Evolutionary conservation across 202 grass and related monocot genomes (phyloP).

Genomic region (Saccharum hybrid): DNA sequence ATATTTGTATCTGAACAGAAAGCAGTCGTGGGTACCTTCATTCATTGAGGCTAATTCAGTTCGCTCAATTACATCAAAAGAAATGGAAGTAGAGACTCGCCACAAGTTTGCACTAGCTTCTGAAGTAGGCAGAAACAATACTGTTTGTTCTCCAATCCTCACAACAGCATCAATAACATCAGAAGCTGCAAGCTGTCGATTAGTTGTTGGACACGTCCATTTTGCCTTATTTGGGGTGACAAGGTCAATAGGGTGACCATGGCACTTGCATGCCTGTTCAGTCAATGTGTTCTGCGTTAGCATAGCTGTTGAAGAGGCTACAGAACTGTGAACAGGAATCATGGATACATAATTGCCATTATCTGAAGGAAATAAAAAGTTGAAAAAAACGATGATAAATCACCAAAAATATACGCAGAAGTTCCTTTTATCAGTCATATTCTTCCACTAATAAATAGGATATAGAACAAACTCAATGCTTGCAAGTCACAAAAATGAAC

Average conservation of each 20-base stretch:
- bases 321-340: not conserved
- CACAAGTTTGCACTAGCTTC: conserved; percentile 44
- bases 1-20: conserved; percentile 1
- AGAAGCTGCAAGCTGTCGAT: conserved; percentile 60
- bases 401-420: not conserved
- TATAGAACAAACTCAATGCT: conserved; percentile 14
- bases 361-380: conserved; percentile 18
- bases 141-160: conserved; percentile 72
- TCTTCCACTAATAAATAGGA: not conserved
- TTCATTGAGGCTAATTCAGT: conserved; percentile 74
- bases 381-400: not conserved
- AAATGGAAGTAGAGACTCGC: conserved; percentile 56
- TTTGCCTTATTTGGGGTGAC: conserved; percentile 47
- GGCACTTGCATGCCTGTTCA: conserved; percentile 86
- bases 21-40: conserved; percentile 64
- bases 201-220: conserved; percentile 59
- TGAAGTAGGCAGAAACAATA: conserved; percentile 74
- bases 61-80: conserved; percentile 75
- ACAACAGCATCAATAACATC: conserved; percentile 81
- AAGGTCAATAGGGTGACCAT: conserved; percentile 62
- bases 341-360: not conserved
- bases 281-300: conserved; percentile 45
- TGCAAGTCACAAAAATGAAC: conserved; percentile 32
- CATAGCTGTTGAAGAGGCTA: conserved; percentile 34
- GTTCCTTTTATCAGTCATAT: conserved; percentile 2